Conservation (phyloP, 108 stramenopile species). For the Nitzschia palea region DNA sequence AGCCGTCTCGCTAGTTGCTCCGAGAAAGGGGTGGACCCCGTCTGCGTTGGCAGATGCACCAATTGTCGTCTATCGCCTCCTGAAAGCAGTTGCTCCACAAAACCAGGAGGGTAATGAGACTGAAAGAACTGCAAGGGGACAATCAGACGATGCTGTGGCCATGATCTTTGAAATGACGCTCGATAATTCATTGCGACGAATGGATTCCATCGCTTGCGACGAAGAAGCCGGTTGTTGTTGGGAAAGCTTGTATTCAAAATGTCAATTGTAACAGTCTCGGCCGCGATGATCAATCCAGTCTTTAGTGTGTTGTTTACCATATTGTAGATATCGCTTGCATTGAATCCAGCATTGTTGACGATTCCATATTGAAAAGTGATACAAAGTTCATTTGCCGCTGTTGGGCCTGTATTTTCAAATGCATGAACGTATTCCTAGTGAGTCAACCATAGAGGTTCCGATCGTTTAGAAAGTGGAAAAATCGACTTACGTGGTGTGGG, state of each 20-base stretch:
- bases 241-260: conserved; percentile 58
- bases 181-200: no score
- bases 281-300: conserved; percentile 50
- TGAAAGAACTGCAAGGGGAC: background rate
- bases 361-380: conserved; percentile 38
- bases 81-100: background rate
- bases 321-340: conserved; percentile 49
- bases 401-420: conserved; percentile 21
- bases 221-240: background rate
- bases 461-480: background rate
- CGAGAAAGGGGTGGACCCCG: background rate
- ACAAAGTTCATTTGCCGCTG: background rate
- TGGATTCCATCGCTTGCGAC: background rate
- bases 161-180: background rate
- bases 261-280: conserved; percentile 32
- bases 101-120: background rate
- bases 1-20: conserved; percentile 21
- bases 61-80: background rate
- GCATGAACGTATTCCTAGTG: background rate
- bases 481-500: background rate
- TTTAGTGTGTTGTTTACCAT: conserved; percentile 51
- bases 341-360: conserved; percentile 18
- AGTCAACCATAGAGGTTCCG: background rate
- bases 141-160: background rate
- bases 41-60: background rate